A percentile compares a stretch with the other conserved stretches of the same genome.
Evolutionary conservation across 495 filamentous ascomycete species (phyloP).

Genomic region (Podospora sp.): DNA sequence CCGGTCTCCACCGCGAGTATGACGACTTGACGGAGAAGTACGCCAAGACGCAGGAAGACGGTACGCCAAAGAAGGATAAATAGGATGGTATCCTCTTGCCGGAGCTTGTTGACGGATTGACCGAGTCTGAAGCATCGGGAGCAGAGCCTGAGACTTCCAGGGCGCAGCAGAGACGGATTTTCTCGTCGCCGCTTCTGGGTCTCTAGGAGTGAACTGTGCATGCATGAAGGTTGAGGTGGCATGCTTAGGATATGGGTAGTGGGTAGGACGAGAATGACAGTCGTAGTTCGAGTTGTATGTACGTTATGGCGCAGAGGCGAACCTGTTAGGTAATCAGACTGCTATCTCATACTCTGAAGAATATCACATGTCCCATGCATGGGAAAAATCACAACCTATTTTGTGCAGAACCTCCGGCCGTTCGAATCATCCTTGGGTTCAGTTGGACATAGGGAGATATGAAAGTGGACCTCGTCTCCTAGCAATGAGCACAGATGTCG

Average conservation of each 20-base stretch:
- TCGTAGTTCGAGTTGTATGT: neutral
- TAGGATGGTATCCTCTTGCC: slow-evolving; percentile 40
- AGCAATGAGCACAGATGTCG: no score
- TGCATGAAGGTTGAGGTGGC: neutral
- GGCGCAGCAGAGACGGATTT: neutral
- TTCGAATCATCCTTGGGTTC: no score
- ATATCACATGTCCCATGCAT: no score
- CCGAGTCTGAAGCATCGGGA: neutral
- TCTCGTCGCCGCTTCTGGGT: neutral
- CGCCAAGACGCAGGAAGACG: slow-evolving; percentile 53
- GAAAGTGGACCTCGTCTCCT: no score
- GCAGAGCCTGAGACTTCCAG: neutral
- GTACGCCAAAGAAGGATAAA: slow-evolving; percentile 68
- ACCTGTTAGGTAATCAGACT: neutral
- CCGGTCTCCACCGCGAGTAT: slow-evolving; percentile 79
- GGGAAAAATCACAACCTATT: no score
- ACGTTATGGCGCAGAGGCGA: neutral
- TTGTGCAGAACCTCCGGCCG: no score
- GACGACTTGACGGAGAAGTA: slow-evolving; percentile 80
- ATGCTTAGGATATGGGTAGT: neutral
- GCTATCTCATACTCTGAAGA: no score
- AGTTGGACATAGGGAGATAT: no score
- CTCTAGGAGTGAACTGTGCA: neutral
- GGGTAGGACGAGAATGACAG: neutral
- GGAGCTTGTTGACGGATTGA: slow-evolving; percentile 27